phyloP scores from a whole-genome alignment of 176 grass and related monocot species.

The Bothriochloa decipiens region DNA sequence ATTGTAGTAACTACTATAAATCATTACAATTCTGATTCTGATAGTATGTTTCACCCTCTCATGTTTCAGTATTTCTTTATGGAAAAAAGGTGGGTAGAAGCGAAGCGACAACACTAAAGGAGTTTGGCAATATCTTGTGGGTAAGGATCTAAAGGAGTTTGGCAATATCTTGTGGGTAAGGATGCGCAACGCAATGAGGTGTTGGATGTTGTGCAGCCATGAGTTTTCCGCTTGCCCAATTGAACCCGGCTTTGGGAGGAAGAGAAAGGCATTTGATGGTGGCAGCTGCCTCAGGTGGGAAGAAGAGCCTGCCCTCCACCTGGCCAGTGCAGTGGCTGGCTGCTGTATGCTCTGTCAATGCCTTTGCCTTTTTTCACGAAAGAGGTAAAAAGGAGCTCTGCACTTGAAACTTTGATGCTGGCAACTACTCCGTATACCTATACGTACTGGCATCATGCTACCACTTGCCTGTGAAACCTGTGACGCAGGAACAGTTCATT shows the following conservation, averaged over 20 bases:
- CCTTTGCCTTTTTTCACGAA: conserved; percentile 57
- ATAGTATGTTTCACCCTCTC: conserved; percentile 4
- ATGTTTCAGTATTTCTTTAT: conserved; percentile 36
- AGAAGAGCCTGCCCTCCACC: conserved; percentile 59
- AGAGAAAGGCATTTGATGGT: conserved; percentile 59
- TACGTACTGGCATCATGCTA: conserved; percentile 40
- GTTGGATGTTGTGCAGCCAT: conserved; percentile 40
- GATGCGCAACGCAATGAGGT: conserved; percentile 9
- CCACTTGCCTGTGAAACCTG: conserved; percentile 35
- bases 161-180: conserved; percentile 31
- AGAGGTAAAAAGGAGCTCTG: conserved; percentile 61
- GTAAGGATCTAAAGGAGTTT: conserved; percentile 15
- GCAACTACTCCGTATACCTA: conserved; percentile 15
- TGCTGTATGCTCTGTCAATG: conserved; percentile 30
- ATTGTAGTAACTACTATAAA: background rate
- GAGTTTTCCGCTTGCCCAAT: conserved; percentile 40
- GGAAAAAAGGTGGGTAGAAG: conserved; percentile 4
- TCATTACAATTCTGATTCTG: background rate
- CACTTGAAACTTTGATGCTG: conserved; percentile 66
- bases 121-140: conserved; percentile 35
- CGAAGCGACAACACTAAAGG: conserved; percentile 12
- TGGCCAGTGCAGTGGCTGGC: conserved; percentile 50
- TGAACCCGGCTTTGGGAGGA: conserved; percentile 48
- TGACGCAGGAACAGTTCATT: conserved; percentile 42
- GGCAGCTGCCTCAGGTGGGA: conserved; percentile 43